Evolutionary conservation across 192 early-diverging fungal genomes (phyloP), one percentile per base, ranked within the genome.

Genomic region (Piromyces sp.): DNA sequence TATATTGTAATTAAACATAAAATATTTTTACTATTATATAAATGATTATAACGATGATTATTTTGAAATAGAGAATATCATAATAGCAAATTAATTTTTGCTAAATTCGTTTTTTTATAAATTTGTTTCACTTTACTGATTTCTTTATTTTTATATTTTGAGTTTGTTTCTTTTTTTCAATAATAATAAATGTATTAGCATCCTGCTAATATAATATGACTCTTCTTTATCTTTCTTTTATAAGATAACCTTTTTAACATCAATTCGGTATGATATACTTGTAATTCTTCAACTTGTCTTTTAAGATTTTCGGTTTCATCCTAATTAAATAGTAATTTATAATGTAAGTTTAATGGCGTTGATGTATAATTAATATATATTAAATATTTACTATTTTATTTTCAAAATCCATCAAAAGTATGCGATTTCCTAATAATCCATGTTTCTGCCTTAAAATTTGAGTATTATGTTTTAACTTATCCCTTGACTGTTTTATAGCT

Each of bases 341-440:
- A n/a, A n/a, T n/a, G n/a, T n/a, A n/a, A n/a, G n/a, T n/a, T n/a
- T n/a, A n/a, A n/a, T n/a, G n/a, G n/a, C n/a, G n/a, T n/a, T n/a
- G n/a, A n/a, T n/a, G n/a, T n/a, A n/a, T n/a, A n/a, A n/a, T n/a
- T n/a, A n/a, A n/a, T n/a, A n/a, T 38, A 78, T 30, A n/a, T 16
- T 15, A 16, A 29, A 7, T 38, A 38, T 13, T 26, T 40, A 90
- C 90, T 81, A 90, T 89, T 83, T 87, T 88, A 29, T 87, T 82
- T 80, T 89, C 90, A 85, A 85, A 92, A 79, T 92, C 90, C 29
- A 86, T 40, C 30, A 92, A 82, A 28, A 92, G 83, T 0, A 84
- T 83, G 0, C 82, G 83, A 68, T 89, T 88, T 12, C 90, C 90
- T 15, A 92, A 81, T 15, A 92, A 81, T 0, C 90, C 90, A 38